These are phyloP conservation scores for Pseudonectria foliicola DNA, from an alignment of 2,329 filamentous ascomycete species.

Conservation along the genomic window DNA sequence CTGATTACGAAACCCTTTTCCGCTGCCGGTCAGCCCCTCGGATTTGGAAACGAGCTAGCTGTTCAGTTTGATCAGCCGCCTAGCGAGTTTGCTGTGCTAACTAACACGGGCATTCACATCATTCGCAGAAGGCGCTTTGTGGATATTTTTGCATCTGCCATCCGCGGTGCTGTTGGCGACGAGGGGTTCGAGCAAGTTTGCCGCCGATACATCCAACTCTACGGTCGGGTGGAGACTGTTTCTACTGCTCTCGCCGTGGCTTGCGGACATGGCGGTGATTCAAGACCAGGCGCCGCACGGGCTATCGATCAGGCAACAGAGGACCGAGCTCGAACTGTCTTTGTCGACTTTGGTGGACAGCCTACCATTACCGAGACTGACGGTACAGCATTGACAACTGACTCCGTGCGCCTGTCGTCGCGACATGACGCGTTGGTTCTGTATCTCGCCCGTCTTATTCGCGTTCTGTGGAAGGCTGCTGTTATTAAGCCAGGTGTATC, in stretches of 20 bases:
- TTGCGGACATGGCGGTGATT: conserved; percentile 83
- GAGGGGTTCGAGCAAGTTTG: conserved; percentile 78
- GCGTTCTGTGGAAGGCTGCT: conserved; percentile 76
- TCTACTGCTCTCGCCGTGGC: conserved; percentile 89
- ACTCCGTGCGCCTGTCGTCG: conserved; percentile 80
- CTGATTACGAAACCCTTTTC: conserved; percentile 66
- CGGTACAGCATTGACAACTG: conserved; percentile 65
- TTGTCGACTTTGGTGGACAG: conserved; percentile 88
- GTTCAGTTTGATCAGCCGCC: conserved; percentile 86
- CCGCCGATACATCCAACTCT: conserved; percentile 74
- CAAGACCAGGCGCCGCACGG: conserved; percentile 61
- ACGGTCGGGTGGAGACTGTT: conserved; percentile 82
- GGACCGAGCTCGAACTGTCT: conserved; percentile 76
- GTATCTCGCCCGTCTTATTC: conserved; percentile 81
- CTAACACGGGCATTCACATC: conserved; percentile 83
- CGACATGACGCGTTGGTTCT: conserved; percentile 82
- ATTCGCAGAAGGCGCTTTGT: conserved; percentile 78
- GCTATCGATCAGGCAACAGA: conserved; percentile 80
- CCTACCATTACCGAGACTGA: conserved; percentile 72
- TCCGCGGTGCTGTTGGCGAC: conserved; percentile 65
- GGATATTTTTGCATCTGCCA: conserved; percentile 81
- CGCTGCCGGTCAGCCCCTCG: conserved; percentile 59
- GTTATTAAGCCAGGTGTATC: conserved; percentile 54
- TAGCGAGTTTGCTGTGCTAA: conserved; percentile 83
- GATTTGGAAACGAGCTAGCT: conserved; percentile 91